Conservation (phyloP, 176 grass and related monocot species). For the Phoenix dactylifera region DNA sequence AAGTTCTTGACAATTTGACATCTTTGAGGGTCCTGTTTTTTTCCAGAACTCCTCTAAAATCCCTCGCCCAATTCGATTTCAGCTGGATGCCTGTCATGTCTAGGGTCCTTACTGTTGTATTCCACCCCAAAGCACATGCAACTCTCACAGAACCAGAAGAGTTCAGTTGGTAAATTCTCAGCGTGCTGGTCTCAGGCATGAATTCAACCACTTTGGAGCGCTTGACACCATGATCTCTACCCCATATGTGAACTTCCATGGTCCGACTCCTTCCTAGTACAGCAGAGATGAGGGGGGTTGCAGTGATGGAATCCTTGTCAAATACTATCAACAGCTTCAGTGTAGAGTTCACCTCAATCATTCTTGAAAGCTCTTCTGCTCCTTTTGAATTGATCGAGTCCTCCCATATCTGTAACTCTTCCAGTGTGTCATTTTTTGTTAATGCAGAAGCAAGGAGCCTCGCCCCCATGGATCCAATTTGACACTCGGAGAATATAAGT, state of each 20-base stretch:
- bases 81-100: conserved; percentile 67
- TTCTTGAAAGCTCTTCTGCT: conserved; percentile 78
- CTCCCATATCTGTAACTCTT: conserved; percentile 87
- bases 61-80: conserved; percentile 65
- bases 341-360: conserved; percentile 80
- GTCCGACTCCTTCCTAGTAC: conserved; percentile 59
- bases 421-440: conserved; percentile 50
- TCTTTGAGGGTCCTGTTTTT: conserved; percentile 55
- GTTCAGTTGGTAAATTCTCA: conserved; percentile 62
- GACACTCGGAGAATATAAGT: conserved; percentile 53
- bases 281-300: conserved; percentile 68
- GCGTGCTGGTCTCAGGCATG: conserved; percentile 42
- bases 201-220: conserved; percentile 63
- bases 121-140: conserved; percentile 74
- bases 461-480: conserved; percentile 45
- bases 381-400: conserved; percentile 67
- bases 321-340: conserved; percentile 59
- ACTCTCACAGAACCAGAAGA: conserved; percentile 41
- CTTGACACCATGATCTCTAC: conserved; percentile 10
- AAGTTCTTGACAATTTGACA: conserved; percentile 56
- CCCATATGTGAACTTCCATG: conserved; percentile 83
- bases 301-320: conserved; percentile 56
- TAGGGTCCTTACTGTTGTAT: conserved; percentile 50
- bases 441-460: conserved; percentile 65
- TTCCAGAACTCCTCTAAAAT: conserved; percentile 69